Evolutionary conservation across 345 rosid genomes (phyloP).

Genomic region (Cardiospermum halicacabum): DNA sequence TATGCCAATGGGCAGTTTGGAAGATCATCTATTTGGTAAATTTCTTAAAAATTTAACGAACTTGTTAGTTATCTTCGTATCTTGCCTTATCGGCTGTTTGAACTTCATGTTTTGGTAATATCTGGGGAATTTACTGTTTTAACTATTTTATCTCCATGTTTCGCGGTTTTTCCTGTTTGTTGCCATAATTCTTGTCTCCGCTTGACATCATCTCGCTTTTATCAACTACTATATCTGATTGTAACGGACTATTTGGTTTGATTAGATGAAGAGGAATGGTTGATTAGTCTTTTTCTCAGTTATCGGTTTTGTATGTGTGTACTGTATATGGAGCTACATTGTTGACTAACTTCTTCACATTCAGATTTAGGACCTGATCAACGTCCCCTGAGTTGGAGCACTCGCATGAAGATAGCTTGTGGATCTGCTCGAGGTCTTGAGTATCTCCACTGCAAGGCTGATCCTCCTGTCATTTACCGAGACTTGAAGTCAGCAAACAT

Average conservation of each 20-base stretch:
- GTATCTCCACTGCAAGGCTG: conserved; percentile 88
- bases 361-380: conserved; percentile 52
- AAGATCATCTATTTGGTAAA: conserved; percentile 90
- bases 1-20: conserved; percentile 93
- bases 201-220: not conserved
- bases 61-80: too few species aligned
- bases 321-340: not conserved
- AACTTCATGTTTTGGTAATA: conserved; percentile 85
- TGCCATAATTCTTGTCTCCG: not conserved
- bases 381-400: conserved; percentile 67
- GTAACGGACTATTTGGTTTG: not conserved
- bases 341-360: conserved; percentile 1
- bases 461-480: conserved; percentile 91
- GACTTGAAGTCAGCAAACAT: conserved; percentile 93
- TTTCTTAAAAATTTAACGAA: conserved; percentile 7
- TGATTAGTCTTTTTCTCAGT: too few species aligned
- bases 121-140: not conserved
- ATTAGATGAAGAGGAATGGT: too few species aligned
- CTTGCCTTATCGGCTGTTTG: conserved; percentile 49
- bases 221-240: not conserved
- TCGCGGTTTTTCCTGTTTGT: not conserved
- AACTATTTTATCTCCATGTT: not conserved
- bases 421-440: conserved; percentile 90
- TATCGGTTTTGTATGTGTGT: too few species aligned
- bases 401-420: conserved; percentile 78